Evolutionary conservation across 2,329 filamentous ascomycete species (phyloP).

Genomic region (Falciphora oryzae): DNA sequence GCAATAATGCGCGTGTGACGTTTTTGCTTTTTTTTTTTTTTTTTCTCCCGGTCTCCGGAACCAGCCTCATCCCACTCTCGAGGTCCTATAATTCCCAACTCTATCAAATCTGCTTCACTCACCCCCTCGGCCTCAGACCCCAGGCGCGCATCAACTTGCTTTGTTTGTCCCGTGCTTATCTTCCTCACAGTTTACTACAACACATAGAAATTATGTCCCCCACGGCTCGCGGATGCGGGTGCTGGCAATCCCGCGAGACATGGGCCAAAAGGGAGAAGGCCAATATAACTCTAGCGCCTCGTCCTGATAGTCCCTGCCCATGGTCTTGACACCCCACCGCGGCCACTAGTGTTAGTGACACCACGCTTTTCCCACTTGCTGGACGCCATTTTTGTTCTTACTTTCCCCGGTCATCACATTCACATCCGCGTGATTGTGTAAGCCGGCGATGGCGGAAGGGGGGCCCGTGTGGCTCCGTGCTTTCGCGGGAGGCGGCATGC

Average conservation of each 20-base stretch:
- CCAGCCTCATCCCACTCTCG: neutral
- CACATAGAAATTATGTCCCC: too few species aligned
- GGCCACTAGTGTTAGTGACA: neutral
- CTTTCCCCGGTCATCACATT: neutral
- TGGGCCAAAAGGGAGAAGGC: neutral
- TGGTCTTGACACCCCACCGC: neutral
- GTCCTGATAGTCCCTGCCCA: too few species aligned
- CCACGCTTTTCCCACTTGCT: neutral
- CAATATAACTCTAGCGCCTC: neutral
- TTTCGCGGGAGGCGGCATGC: neutral
- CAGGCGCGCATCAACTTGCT: too few species aligned
- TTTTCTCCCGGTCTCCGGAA: neutral
- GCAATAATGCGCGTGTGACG: neutral
- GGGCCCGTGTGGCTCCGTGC: neutral
- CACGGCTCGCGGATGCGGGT: neutral
- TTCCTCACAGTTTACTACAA: too few species aligned
- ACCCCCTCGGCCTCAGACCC: too few species aligned
- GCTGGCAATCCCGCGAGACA: neutral
- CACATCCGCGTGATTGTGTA: neutral
- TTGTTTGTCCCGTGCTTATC: neutral
- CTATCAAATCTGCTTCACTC: neutral
- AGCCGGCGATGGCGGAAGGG: neutral
- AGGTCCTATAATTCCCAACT: neutral
- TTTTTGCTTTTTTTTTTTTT: neutral
- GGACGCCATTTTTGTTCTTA: neutral